A percentile compares a stretch with the other conserved stretches of the same genome.
phyloP scores from a whole-genome alignment of 768 basidiomycete species.

The Boletus sp. region DNA sequence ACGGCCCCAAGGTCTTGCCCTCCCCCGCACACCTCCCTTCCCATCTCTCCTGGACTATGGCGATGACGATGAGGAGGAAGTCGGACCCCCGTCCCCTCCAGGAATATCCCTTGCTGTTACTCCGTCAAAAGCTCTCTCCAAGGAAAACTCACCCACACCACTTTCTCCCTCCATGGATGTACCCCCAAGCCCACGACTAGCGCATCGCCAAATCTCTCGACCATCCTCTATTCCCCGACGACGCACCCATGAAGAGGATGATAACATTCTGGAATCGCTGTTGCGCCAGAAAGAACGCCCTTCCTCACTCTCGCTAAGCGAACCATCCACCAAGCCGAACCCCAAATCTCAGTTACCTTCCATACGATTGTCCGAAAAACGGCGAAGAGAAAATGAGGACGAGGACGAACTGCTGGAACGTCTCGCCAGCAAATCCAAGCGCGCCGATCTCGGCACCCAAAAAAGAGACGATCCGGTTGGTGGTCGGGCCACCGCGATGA shows the following conservation, averaged over 20 bases:
- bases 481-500: slow-evolving; percentile 23
- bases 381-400: slow-evolving; percentile 68
- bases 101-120: slow-evolving; percentile 8
- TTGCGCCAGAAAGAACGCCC: slow-evolving; percentile 36
- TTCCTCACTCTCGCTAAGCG: slow-evolving; percentile 37
- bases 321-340: slow-evolving; percentile 25
- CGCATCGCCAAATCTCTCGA: slow-evolving; percentile 37
- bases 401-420: slow-evolving; percentile 63
- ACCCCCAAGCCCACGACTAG: slow-evolving; percentile 37
- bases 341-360: slow-evolving; percentile 36
- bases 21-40: slow-evolving; percentile 51
- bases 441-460: slow-evolving; percentile 45
- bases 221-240: slow-evolving; percentile 46
- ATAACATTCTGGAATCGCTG: slow-evolving; percentile 53
- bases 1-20: slow-evolving; percentile 38
- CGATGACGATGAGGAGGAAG: slow-evolving; percentile 60
- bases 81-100: slow-evolving; percentile 16
- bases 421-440: slow-evolving; percentile 56
- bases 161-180: slow-evolving; percentile 34
- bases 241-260: slow-evolving; percentile 47
- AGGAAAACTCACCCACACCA: slow-evolving; percentile 22
- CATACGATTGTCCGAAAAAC: slow-evolving; percentile 63
- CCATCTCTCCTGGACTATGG: slow-evolving; percentile 72
- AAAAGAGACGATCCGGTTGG: slow-evolving; percentile 35
- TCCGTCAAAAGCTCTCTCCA: slow-evolving; percentile 13